Percentiles rank a stretch among this genome's conserved stretches.
Conservation (phyloP, 352 stramenopile genomes). For the Pythium guiyangense region DNA sequence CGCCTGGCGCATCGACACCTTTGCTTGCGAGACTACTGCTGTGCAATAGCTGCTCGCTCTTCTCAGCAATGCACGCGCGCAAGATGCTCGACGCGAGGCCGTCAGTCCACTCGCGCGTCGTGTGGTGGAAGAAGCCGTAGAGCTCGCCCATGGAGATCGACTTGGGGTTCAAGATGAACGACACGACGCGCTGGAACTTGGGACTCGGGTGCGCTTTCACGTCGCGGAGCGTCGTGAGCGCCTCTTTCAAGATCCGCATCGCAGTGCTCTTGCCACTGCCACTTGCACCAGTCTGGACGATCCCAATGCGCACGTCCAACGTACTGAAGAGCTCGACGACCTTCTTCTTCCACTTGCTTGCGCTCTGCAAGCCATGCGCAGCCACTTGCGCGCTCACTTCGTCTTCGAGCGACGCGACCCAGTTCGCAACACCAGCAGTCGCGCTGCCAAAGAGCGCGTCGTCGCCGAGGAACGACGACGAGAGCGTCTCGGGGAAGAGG, state of each 20-base stretch:
- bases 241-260: slow-evolving; percentile 36
- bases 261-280: slow-evolving; percentile 72
- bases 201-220: slow-evolving; percentile 35
- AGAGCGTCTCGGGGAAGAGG: slow-evolving; percentile 67
- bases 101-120: slow-evolving; percentile 81
- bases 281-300: slow-evolving; percentile 75
- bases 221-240: slow-evolving; percentile 48
- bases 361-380: slow-evolving; percentile 48
- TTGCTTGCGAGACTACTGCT: slow-evolving; percentile 14
- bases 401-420: slow-evolving; percentile 57
- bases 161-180: slow-evolving; percentile 76
- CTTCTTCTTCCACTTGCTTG: slow-evolving; percentile 80
- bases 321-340: slow-evolving; percentile 91
- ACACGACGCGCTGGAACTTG: slow-evolving; percentile 53
- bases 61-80: slow-evolving; percentile 64
- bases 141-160: slow-evolving; percentile 74
- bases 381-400: slow-evolving; percentile 77
- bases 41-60: slow-evolving; percentile 45
- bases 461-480: not conserved
- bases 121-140: slow-evolving; percentile 83
- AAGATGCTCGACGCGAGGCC: slow-evolving; percentile 73
- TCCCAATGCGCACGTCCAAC: slow-evolving; percentile 88
- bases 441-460: not conserved
- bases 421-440: slow-evolving; percentile 16
- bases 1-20: slow-evolving; percentile 7